phyloP scores from a whole-genome alignment of 306 rosid genomes.

The Vigna trinervia region DNA sequence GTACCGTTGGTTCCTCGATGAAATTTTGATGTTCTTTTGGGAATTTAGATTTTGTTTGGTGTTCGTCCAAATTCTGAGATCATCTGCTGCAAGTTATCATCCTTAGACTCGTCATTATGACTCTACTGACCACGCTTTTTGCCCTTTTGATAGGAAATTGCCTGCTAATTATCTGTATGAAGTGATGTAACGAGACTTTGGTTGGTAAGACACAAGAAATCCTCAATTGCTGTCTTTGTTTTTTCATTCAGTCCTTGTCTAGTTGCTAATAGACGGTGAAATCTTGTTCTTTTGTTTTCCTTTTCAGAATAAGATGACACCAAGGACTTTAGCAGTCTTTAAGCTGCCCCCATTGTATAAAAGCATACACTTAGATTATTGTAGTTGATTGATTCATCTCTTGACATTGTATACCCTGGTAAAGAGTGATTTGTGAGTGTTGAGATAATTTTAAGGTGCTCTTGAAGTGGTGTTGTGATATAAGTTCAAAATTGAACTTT shows the following conservation, averaged over 20 bases:
- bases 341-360: slow-evolving; percentile 44
- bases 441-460: slow-evolving; percentile 11
- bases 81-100: slow-evolving; percentile 22
- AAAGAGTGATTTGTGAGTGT: slow-evolving; percentile 39
- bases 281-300: neutral
- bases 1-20: neutral
- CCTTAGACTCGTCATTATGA: neutral
- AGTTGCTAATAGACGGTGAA: slow-evolving; percentile 17
- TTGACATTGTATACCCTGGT: slow-evolving; percentile 26
- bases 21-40: slow-evolving; percentile 16
- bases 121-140: slow-evolving; percentile 34
- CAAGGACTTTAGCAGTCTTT: slow-evolving; percentile 39
- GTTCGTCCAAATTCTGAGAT: too few relatives aligned
- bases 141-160: slow-evolving; percentile 46
- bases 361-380: slow-evolving; percentile 42
- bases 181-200: slow-evolving; percentile 31
- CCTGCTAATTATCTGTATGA: slow-evolving; percentile 40
- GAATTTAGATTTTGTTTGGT: slow-evolving; percentile 3
- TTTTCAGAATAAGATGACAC: slow-evolving; percentile 35
- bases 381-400: slow-evolving; percentile 44
- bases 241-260: too few relatives aligned
- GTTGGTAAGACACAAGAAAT: slow-evolving; percentile 8
- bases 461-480: slow-evolving; percentile 8
- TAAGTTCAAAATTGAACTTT: slow-evolving; percentile 30
- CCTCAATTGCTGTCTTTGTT: neutral